Conservation (phyloP, 2,329 filamentous ascomycete species). For the Talaromyces verruculosus region DNA sequence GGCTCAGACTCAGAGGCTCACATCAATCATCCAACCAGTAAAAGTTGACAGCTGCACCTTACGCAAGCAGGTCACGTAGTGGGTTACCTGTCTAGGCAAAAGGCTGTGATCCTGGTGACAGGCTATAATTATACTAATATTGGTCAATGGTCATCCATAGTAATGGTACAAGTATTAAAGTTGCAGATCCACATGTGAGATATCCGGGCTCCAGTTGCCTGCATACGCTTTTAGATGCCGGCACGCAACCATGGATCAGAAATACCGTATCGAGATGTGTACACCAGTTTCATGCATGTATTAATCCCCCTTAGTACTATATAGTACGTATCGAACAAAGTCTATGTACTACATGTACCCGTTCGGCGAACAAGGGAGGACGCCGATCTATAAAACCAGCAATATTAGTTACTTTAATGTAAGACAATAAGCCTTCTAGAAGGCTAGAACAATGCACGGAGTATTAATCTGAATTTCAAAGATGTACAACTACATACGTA, state of each 20-base stretch:
- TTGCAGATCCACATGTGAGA: constrained; percentile 2
- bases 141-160: neutral
- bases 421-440: neutral
- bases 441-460: neutral
- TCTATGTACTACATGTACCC: neutral
- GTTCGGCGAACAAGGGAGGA: neutral
- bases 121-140: constrained; percentile 2
- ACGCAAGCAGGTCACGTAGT: neutral
- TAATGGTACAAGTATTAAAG: neutral
- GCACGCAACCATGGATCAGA: neutral
- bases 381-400: neutral
- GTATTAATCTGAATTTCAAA: neutral
- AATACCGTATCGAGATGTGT: neutral
- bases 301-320: neutral
- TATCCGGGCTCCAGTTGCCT: constrained; percentile 2
- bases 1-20: neutral
- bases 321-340: neutral
- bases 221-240: neutral
- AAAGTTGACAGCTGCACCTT: neutral
- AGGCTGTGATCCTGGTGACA: neutral
- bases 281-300: neutral
- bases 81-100: constrained; percentile 3
- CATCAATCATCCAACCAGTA: neutral
- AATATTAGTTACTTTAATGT: neutral
- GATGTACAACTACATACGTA: neutral